Percentiles rank a stretch among this genome's conserved stretches.
phyloP scores from a whole-genome alignment of 2,329 filamentous ascomycete species.

The Chrysoporthe cubensis region DNA sequence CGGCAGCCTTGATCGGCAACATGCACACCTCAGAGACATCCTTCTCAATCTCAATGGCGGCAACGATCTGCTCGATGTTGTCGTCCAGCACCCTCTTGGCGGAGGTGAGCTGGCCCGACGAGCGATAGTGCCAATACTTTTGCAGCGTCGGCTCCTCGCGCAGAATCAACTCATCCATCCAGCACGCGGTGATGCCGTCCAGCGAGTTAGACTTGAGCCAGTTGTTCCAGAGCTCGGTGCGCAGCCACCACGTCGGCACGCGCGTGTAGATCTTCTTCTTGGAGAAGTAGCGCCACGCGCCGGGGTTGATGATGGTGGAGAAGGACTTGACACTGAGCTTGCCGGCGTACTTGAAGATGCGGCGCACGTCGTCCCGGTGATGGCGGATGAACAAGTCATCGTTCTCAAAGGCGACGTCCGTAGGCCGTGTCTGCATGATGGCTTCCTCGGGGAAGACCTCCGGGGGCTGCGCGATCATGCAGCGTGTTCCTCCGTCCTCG shows the following conservation, averaged over 20 bases:
- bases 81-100: conserved; percentile 49
- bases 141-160: conserved; percentile 49
- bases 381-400: conserved; percentile 44
- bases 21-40: conserved; percentile 44
- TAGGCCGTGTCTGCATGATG: conserved; percentile 36
- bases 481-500: conserved; percentile 32
- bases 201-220: conserved; percentile 51
- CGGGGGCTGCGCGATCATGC: conserved; percentile 33
- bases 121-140: conserved; percentile 50
- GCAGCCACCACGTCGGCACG: conserved; percentile 50
- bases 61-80: conserved; percentile 41
- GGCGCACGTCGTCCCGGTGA: conserved; percentile 34
- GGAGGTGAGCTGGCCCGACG: conserved; percentile 45
- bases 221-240: conserved; percentile 54
- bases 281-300: conserved; percentile 32
- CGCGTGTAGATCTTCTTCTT: conserved; percentile 38
- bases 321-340: conserved; percentile 29
- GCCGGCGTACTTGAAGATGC: conserved; percentile 33
- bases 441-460: conserved; percentile 37
- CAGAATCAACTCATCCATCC: conserved; percentile 54
- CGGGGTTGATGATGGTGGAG: conserved; percentile 34
- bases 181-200: conserved; percentile 53
- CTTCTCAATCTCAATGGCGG: conserved; percentile 43
- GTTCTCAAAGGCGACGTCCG: conserved; percentile 38
- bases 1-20: conserved; percentile 44